These are phyloP conservation scores for Gyromitra esculenta DNA, from an alignment of 2,329 filamentous ascomycete genomes.

Conservation along the genomic window DNA sequence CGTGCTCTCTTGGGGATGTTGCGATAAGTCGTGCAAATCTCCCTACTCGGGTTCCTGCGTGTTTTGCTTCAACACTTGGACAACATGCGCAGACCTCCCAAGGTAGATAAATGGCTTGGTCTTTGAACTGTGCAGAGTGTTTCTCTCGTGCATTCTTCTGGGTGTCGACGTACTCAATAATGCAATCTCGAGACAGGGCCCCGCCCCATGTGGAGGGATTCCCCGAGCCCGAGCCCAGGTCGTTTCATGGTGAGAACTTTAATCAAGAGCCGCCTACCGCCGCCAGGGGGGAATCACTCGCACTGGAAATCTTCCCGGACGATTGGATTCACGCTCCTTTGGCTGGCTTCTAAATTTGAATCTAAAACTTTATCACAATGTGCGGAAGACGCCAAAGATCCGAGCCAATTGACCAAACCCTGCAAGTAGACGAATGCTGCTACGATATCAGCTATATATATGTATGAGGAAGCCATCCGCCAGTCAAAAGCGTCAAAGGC, in stretches of 20 bases:
- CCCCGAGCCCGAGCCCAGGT: not conserved
- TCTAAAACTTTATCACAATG: not conserved
- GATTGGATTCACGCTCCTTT: not conserved
- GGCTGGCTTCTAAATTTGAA: not conserved
- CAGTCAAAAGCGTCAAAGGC: not conserved
- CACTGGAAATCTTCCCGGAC: slow-evolving; percentile 1
- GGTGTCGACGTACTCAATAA: not conserved
- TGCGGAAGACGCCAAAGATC: not conserved
- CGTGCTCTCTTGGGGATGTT: not conserved
- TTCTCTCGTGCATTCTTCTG: slow-evolving; percentile 5
- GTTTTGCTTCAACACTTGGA: slow-evolving; percentile 10
- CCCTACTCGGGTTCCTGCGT: slow-evolving; percentile 9
- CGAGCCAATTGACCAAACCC: not conserved
- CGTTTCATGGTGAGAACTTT: slow-evolving; percentile 39
- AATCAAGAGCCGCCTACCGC: slow-evolving; percentile 31
- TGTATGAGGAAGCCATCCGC: not conserved
- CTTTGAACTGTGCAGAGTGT: slow-evolving; percentile 6
- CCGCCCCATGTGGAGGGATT: not conserved
- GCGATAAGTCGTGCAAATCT: slow-evolving; percentile 5
- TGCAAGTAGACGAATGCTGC: not conserved
- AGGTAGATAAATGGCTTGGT: not conserved
- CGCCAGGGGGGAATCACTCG: not conserved
- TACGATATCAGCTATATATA: slow-evolving; percentile 3
- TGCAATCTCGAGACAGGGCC: slow-evolving; percentile 18
- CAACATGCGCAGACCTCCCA: not conserved